Percentiles rank a stretch among this genome's conserved stretches.
These are phyloP conservation scores for Leccinum uliginosum DNA, from an alignment of 768 basidiomycete genomes.

Conservation along the genomic window DNA sequence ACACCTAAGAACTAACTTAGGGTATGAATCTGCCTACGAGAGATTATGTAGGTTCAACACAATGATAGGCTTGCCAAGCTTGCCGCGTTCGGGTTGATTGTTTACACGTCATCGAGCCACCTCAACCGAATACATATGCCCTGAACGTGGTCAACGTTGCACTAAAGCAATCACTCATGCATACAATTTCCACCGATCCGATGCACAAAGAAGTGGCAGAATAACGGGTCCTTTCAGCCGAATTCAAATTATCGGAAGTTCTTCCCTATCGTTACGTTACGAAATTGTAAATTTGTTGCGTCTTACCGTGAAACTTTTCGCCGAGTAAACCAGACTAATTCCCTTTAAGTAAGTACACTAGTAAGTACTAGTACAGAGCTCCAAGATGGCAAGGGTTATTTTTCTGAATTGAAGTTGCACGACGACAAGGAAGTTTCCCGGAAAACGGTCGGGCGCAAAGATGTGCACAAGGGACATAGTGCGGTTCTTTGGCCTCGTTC, in stretches of 20 bases:
- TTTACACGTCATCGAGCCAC: no score
- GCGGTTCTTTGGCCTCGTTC: not conserved
- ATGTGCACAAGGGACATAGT: not conserved
- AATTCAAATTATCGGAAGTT: not conserved
- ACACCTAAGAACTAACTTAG: no score
- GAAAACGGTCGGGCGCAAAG: not conserved
- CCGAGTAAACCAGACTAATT: not conserved
- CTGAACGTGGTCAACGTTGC: no score
- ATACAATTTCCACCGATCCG: no score
- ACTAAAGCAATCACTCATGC: no score
- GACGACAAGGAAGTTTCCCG: not conserved
- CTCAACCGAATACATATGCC: no score
- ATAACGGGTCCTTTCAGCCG: not conserved
- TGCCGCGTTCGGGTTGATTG: no score
- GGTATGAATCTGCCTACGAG: no score
- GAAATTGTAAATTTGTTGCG: not conserved
- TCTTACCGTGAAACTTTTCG: not conserved
- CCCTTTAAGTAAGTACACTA: not conserved
- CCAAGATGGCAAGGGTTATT: not conserved
- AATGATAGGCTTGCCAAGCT: no score
- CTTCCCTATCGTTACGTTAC: not conserved
- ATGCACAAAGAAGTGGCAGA: no score
- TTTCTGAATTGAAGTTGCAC: not conserved
- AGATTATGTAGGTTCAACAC: no score
- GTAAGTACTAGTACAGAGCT: not conserved